Base-by-base conservation (phyloP, 106 monocot species). In the Ottelia alismoides region DNA sequence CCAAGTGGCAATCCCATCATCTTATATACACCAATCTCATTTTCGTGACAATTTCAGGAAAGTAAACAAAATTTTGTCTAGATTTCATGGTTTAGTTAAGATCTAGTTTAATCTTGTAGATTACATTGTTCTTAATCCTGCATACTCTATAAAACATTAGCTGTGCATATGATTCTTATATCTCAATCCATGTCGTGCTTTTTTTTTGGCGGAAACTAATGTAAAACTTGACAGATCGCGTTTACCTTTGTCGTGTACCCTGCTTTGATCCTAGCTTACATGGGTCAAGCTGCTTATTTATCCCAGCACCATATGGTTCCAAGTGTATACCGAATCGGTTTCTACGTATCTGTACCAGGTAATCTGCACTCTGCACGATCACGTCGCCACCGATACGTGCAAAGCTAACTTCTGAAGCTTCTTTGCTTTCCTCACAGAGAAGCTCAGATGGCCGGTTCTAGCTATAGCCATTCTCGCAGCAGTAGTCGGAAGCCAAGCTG, bases 271-370 rank as follows among this genome's bases (percentile, higher is more conserved):
- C 70, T 99, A 25, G 90, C 89, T 25, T 99, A 99, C 55, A 99
- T 99, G 98, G 98, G 98, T 14, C 98, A 99, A 80, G 98, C 98
- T 45, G 98, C 98, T 7, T 90, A 90, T 69, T 69, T 99, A 3
- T 99, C 90, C 44, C 59, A 47, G 45, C 89, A 99, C 75, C 90
- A 90, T 68, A 23, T 47, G 28, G 70, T 80, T 12, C 72, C 72
- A 73, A 89, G 47, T 47, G 32, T 74, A 27, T 85, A 98, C 45
- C 58, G 32, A 20, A 99, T 99, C 57, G 90, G 98, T 64, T 99
- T 99, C 68, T 99, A 99, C 57, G 77, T 90, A 19, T 99, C 98
- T 27, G 63, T 71, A 30, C 70, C 70, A 49, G 69, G 69, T 70
- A 53, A 7, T 43, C 16, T 43, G 10, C 40, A 43, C 16, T 43